Conservation (phyloP, 1,284 basidiomycete species). For the Trametes sp. region DNA sequence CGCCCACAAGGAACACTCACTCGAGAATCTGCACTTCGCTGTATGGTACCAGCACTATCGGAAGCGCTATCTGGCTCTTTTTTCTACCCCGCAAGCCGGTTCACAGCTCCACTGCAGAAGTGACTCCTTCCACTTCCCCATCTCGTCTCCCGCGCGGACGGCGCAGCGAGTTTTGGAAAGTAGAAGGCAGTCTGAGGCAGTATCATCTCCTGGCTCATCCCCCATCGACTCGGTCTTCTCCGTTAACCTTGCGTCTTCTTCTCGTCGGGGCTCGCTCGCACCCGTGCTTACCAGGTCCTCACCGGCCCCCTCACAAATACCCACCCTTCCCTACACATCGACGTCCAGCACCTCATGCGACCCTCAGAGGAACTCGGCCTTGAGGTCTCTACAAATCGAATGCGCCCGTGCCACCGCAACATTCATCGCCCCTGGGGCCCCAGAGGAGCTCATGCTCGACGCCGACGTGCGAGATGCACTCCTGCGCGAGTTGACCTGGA, state of each 20-base stretch:
- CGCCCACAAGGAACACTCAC: conserved; percentile 46
- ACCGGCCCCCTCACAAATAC: background rate
- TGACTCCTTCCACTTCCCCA: conserved; percentile 33
- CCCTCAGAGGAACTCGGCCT: background rate
- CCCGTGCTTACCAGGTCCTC: background rate
- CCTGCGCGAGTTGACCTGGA: conserved; percentile 42
- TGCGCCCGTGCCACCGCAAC: conserved; percentile 46
- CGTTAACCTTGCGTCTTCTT: conserved; percentile 12
- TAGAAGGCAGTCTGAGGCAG: conserved; percentile 13
- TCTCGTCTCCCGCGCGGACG: conserved; percentile 34
- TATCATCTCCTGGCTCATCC: background rate
- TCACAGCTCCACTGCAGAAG: conserved; percentile 11
- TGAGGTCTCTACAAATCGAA: conserved; percentile 29
- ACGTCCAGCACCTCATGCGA: background rate
- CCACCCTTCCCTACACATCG: background rate
- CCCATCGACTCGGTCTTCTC: conserved; percentile 5
- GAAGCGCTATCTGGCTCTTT: conserved; percentile 44
- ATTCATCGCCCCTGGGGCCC: conserved; percentile 44
- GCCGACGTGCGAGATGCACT: conserved; percentile 42
- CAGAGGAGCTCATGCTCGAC: conserved; percentile 48
- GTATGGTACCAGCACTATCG: conserved; percentile 54
- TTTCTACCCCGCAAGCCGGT: conserved; percentile 24
- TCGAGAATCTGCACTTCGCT: conserved; percentile 52
- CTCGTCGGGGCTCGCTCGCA: conserved; percentile 39
- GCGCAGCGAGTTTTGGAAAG: conserved; percentile 31